These are phyloP conservation scores for Beta vulgaris DNA, from an alignment of 148 eudicot genomes.

Conservation along the genomic window DNA sequence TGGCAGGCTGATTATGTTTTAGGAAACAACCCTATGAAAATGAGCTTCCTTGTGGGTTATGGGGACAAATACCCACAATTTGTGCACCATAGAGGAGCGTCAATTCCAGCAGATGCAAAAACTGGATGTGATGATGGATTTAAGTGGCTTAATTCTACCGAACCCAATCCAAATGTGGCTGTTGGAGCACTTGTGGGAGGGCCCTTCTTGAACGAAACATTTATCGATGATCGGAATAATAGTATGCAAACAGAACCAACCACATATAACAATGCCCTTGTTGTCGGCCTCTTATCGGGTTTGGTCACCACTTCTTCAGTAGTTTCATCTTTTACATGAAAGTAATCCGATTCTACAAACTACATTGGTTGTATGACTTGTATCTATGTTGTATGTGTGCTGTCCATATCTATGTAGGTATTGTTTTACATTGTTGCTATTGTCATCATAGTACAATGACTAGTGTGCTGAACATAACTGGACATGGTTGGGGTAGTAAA, in stretches of 20 bases:
- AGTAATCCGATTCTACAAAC: neutral
- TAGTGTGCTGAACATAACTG: neutral
- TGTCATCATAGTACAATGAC: neutral
- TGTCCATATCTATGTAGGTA: conserved; percentile 22
- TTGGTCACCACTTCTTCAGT: conserved; percentile 76
- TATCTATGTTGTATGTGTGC: conserved; percentile 13
- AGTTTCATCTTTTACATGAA: conserved; percentile 47
- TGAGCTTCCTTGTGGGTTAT: conserved; percentile 86
- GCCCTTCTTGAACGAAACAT: conserved; percentile 69
- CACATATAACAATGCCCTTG: conserved; percentile 76
- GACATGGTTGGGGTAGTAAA: neutral
- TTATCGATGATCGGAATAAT: conserved; percentile 66
- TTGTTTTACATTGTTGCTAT: neutral
- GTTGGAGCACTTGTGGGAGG: conserved; percentile 86
- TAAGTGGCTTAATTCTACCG: conserved; percentile 49
- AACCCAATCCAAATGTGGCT: conserved; percentile 83
- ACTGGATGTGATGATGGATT: conserved; percentile 62
- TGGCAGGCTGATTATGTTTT: conserved; percentile 74
- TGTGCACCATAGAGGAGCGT: conserved; percentile 94
- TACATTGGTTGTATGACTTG: conserved; percentile 3
- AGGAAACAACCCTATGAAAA: conserved; percentile 77
- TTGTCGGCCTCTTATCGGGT: conserved; percentile 83
- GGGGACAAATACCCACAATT: conserved; percentile 73
- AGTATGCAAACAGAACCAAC: conserved; percentile 86
- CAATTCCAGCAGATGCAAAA: conserved; percentile 62